Evolutionary conservation across 1,284 basidiomycete genomes (phyloP), one percentile per base, ranked within the genome.

Genomic region (Dichomitus squalens): DNA sequence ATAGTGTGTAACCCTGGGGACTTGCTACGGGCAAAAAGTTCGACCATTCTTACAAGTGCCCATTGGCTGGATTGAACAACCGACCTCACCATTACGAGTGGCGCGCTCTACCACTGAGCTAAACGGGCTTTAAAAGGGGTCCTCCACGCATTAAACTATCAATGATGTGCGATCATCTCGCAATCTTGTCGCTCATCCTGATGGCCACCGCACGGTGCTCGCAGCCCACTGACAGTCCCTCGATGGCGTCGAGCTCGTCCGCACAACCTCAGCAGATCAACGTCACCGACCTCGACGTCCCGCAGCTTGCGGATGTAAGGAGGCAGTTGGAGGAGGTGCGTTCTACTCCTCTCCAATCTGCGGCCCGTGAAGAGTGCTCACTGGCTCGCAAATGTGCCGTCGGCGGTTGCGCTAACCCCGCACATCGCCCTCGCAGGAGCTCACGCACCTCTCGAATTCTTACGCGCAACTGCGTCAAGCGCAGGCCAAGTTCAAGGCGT

Each of bases 391-490:
- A n/a, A n/a, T n/a, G n/a, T n/a, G n/a, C n/a, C n/a, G n/a, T n/a
- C n/a, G n/a, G n/a, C n/a, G n/a, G n/a, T 14, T 21, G n/a, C 34
- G 4, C 49, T 21, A 3, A 16, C 16, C 25, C 41, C 12, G 27
- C 2, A 1, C 11, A n/a, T 6, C 18, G 6, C 25, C 25, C 3
- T 34, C 16, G 31, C 74, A 98, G 93, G 96, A 98, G 80, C 77
- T 98, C 38, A 89, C 87, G 59, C 96, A 98, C 71, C 80, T 98
- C 53, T 94, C 95, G 7, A 90, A 85, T 64, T 98, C 96, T 23
- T 98, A 95, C 72, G 86, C 88, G 7, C 95, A 98, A 70, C 85
- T 98, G 27, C 96, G 94, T 72, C 86, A 90, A 66, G 96, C 95
- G 1, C 95, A 98, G 69, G 83, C 89, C 11, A 97, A 96, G 75